Evolutionary conservation across 139 green algal genomes (phyloP).

Genomic region (Zygnema circumcarinatum): DNA sequence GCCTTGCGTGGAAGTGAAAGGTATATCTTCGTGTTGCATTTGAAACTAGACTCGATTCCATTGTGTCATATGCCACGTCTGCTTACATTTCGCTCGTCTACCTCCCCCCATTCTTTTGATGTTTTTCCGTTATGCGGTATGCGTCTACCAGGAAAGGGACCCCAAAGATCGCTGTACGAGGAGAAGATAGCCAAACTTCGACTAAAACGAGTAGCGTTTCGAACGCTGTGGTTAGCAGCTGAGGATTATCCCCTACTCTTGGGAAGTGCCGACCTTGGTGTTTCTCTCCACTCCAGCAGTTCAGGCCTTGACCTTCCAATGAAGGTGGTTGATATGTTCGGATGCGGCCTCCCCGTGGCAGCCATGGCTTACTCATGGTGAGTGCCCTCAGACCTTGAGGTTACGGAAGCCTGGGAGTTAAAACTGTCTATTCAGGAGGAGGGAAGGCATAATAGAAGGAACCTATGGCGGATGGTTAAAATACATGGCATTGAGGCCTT

Average conservation of each 20-base stretch:
- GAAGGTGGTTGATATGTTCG: conserved; percentile 99
- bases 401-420: neutral
- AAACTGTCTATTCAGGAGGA: too few species aligned
- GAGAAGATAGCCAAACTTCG: conserved; percentile 68
- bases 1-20: too few species aligned
- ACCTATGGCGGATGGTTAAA: too few species aligned
- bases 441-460: too few species aligned
- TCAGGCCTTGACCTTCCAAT: conserved; percentile 96
- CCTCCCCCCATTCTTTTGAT: too few species aligned
- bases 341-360: conserved; percentile 86
- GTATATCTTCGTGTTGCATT: too few species aligned
- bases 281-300: conserved; percentile 90
- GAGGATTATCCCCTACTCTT: conserved; percentile 91
- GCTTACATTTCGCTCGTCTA: too few species aligned
- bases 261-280: conserved; percentile 86
- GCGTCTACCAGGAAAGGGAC: conserved; percentile 89
- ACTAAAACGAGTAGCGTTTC: conserved; percentile 81
- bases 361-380: conserved; percentile 79
- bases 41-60: too few species aligned
- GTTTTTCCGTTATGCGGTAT: too few species aligned
- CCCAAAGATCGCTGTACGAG: conserved; percentile 78
- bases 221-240: conserved; percentile 86
- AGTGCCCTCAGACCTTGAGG: neutral
- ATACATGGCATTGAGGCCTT: too few species aligned
- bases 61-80: too few species aligned